These are phyloP conservation scores for Limonium bicolor DNA, from an alignment of 148 eudicot genomes.

Conservation along the genomic window DNA sequence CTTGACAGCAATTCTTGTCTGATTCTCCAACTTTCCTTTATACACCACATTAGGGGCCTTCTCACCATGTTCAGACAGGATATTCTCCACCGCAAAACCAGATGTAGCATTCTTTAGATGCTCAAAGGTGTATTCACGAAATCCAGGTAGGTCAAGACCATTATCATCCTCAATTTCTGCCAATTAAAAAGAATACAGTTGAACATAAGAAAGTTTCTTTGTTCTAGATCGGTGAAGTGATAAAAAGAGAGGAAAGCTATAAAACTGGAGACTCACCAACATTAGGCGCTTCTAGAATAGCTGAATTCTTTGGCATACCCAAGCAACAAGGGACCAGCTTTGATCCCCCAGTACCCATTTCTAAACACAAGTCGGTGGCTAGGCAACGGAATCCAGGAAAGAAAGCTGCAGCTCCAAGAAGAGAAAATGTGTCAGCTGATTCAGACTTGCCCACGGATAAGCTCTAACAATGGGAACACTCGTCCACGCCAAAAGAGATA, in stretches of 20 bases:
- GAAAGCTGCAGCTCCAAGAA: too few species aligned
- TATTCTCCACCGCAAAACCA: conserved; percentile 51
- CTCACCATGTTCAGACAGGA: conserved; percentile 60
- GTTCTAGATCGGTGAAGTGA: too few species aligned
- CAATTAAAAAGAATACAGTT: conserved; percentile 4
- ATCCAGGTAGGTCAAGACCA: conserved; percentile 22
- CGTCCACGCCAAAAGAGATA: too few species aligned
- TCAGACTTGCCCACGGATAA: too few species aligned
- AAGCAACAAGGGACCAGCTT: conserved; percentile 44
- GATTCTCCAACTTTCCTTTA: conserved; percentile 60
- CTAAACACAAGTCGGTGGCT: conserved; percentile 2
- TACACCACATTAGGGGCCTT: conserved; percentile 66
- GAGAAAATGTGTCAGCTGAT: too few species aligned
- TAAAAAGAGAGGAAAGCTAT: background rate
- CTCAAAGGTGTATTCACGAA: conserved; percentile 40
- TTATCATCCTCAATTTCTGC: conserved; percentile 24
- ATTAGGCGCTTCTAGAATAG: conserved; percentile 30
- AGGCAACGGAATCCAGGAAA: too few species aligned
- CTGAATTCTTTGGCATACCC: conserved; percentile 30
- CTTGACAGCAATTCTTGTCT: conserved; percentile 44
- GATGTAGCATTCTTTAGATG: conserved; percentile 57
- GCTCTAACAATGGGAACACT: too few species aligned
- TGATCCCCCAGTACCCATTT: conserved; percentile 50
- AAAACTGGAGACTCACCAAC: conserved; percentile 18
- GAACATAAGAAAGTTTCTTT: background rate